Percentiles rank a stretch among this genome's conserved stretches.
Conservation (phyloP, 1,284 basidiomycete genomes). For the Puccinia hordei region DNA sequence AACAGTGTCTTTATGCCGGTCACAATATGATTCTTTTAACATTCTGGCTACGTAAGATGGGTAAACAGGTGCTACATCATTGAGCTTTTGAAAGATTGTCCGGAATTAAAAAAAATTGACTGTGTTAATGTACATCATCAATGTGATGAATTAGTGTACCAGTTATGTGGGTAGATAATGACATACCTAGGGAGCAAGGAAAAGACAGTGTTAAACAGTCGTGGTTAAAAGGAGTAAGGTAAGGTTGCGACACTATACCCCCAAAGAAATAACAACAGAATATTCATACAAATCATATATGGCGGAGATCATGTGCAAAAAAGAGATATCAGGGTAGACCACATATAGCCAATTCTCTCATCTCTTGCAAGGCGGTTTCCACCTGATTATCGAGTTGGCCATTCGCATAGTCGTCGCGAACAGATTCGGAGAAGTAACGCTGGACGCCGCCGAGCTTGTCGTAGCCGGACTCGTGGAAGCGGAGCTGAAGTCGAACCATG, state of each 20-base stretch:
- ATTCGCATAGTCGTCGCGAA: slow-evolving; percentile 94
- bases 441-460: slow-evolving; percentile 97
- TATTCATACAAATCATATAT: background rate
- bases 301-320: background rate
- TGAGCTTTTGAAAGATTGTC: no score
- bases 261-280: background rate
- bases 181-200: background rate
- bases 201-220: background rate
- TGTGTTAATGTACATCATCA: no score
- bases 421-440: slow-evolving; percentile 85
- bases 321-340: slow-evolving; percentile 52
- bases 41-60: no score
- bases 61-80: no score
- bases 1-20: no score
- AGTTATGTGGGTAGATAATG: background rate
- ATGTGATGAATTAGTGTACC: background rate
- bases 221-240: background rate
- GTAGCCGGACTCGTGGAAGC: slow-evolving; percentile 96
- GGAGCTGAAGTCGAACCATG: slow-evolving; percentile 90
- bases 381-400: slow-evolving; percentile 94
- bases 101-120: no score
- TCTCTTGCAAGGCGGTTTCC: slow-evolving; percentile 89
- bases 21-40: no score
- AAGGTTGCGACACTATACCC: background rate
- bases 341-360: slow-evolving; percentile 86